Evolutionary conservation across 768 basidiomycete genomes (phyloP), one percentile per base, ranked within the genome.

Genomic region (Boletus edulis): DNA sequence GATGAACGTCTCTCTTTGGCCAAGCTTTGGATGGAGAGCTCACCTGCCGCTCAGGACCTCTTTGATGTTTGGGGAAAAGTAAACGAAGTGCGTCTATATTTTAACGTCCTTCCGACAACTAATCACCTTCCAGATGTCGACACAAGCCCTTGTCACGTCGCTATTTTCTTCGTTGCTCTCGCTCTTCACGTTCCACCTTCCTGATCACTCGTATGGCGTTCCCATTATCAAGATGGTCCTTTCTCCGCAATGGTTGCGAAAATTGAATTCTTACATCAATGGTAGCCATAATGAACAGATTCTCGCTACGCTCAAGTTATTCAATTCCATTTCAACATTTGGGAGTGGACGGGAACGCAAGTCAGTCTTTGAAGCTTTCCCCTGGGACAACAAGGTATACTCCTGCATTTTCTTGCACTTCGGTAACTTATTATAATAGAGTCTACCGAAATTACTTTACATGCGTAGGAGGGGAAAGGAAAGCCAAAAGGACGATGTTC

Each of bases 361-460:
- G 57, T 63, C 74, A 0, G 75, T 89, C 2, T 68, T 86, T 27
- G 90, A 91, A 51, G 76, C 76, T 0, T 90, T 93, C 69, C 80
- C 82, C 7, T 93, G 91, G 91, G 89, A 89, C 54, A 76, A 79
- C 31, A 92, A 91, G 77, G 91, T 85, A 49, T 2, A 71, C 1
- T 8, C 12, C 34, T 20, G 12, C 29, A 12, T 54, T 10, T 40
- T 3, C 29, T 18, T 17, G 0, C 24, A 18, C 12, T 47, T 45
- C 14, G 27, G 57, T 51, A 22, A 52, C 51, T 56, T 27, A 49
- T 45, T 31, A 37, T 8, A 14, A 5, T 49, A 91, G 89, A 79
- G 78, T 24, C 72, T 91, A 4, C 78, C 82, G 3, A 90, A 84
- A 71, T 66, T 93, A 1, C 65, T 90, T 24, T 75, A 79, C 39